These are phyloP conservation scores for Pseudevernia furfuracea DNA, from an alignment of 495 filamentous ascomycete species.

Conservation along the genomic window DNA sequence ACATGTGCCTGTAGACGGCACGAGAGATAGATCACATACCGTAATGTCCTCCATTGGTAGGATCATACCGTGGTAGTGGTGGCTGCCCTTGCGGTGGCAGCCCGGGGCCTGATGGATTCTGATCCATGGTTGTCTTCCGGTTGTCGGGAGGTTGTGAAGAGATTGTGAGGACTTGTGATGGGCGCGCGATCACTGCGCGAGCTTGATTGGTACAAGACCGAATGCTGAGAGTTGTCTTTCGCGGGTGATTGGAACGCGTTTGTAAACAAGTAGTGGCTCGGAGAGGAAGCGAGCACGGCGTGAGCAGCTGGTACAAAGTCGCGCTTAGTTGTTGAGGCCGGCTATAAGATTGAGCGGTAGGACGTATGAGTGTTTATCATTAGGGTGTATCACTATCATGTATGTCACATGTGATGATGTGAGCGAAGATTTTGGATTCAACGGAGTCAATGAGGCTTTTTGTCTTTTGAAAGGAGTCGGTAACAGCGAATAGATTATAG, in stretches of 20 bases:
- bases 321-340: neutral
- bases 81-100: conserved; percentile 52
- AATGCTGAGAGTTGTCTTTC: neutral
- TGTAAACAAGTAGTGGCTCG: neutral
- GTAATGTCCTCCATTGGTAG: conserved; percentile 77
- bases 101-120: conserved; percentile 43
- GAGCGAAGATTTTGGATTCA: neutral
- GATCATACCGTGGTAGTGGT: conserved; percentile 60
- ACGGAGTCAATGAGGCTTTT: neutral
- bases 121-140: conserved; percentile 44
- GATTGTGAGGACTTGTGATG: conserved; percentile 5
- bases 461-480: neutral
- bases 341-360: neutral
- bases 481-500: conserved; percentile 15
- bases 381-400: no score
- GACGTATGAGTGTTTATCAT: neutral
- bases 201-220: neutral
- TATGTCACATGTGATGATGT: no score
- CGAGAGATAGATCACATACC: conserved; percentile 46
- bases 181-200: conserved; percentile 9
- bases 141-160: conserved; percentile 6
- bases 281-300: neutral
- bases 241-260: neutral
- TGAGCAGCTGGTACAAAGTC: neutral
- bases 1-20: neutral